Percentiles rank a stretch among this genome's conserved stretches.
These are phyloP conservation scores for Aspergillus ibericus DNA, from an alignment of 2,329 filamentous ascomycete genomes.

Conservation along the genomic window DNA sequence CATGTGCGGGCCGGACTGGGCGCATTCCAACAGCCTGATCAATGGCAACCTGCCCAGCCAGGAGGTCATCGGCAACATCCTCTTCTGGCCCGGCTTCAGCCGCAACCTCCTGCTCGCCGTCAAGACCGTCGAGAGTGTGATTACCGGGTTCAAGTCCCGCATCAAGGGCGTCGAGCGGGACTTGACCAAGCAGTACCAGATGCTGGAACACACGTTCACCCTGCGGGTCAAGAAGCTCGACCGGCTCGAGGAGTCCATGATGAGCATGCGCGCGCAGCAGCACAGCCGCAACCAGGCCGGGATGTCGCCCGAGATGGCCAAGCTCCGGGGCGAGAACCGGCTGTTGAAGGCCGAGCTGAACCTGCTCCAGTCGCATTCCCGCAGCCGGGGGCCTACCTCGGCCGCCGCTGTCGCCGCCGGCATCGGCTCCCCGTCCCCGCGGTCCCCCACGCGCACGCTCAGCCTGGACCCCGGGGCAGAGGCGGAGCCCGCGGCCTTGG, in stretches of 20 bases:
- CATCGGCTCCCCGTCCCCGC: conserved; percentile 38
- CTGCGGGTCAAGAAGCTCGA: conserved; percentile 81
- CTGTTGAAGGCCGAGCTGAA: conserved; percentile 61
- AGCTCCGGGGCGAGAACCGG: conserved; percentile 61
- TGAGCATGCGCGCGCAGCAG: conserved; percentile 53
- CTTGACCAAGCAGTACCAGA: conserved; percentile 86
- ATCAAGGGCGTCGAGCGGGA: conserved; percentile 86
- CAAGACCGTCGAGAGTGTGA: conserved; percentile 79
- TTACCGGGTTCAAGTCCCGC: conserved; percentile 74
- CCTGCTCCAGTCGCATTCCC: conserved; percentile 67
- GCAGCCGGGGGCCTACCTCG: conserved; percentile 52
- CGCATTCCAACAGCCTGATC: conserved; percentile 82
- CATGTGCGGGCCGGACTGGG: conserved; percentile 89
- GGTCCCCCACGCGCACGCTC: conserved; percentile 22
- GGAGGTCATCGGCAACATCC: conserved; percentile 80
- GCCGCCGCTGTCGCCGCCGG: conserved; percentile 36
- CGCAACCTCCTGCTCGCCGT: conserved; percentile 85
- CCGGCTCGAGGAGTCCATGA: conserved; percentile 75
- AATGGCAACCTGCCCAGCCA: conserved; percentile 83
- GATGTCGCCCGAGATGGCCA: conserved; percentile 55
- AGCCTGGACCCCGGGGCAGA: conserved; percentile 26
- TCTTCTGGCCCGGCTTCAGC: conserved; percentile 75
- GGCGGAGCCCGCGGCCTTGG: conserved; percentile 49
- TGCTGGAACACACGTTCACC: conserved; percentile 77
- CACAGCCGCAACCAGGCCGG: conserved; percentile 32